Percentiles rank a stretch among this genome's conserved stretches.
These are phyloP conservation scores for Inonotus obliquus DNA, from an alignment of 1,284 basidiomycete genomes.

Conservation along the genomic window DNA sequence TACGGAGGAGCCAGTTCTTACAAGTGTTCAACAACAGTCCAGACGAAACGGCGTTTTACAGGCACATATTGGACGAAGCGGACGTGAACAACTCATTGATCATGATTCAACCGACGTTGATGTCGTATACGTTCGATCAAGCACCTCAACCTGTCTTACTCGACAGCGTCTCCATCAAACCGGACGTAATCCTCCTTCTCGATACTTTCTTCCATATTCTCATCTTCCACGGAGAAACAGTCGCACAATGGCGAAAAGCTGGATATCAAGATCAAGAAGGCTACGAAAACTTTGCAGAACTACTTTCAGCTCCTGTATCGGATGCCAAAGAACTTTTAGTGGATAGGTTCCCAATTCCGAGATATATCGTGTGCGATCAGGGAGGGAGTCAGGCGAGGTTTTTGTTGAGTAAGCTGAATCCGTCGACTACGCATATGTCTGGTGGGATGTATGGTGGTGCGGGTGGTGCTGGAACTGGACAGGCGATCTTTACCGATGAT, in stretches of 20 bases:
- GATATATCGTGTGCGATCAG: constrained; percentile 98
- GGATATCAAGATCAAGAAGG: constrained; percentile 99
- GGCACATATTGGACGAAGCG: constrained; percentile 96
- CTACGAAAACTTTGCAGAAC: constrained; percentile 97
- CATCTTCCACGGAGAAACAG: constrained; percentile 98
- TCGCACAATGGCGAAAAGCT: constrained; percentile 98
- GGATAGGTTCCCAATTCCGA: constrained; percentile 95
- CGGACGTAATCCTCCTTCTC: constrained; percentile 94
- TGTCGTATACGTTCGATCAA: constrained; percentile 95
- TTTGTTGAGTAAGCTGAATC: constrained; percentile 94
- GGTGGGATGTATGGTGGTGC: constrained; percentile 75
- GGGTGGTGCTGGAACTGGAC: constrained; percentile 62
- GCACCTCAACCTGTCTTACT: constrained; percentile 92
- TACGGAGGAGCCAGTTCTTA: constrained; percentile 95
- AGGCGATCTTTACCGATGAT: constrained; percentile 98
- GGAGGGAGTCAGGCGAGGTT: constrained; percentile 97
- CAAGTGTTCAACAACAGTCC: constrained; percentile 99
- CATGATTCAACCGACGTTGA: constrained; percentile 99
- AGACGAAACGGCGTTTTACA: constrained; percentile 98
- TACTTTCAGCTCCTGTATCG: constrained; percentile 78
- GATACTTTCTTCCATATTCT: constrained; percentile 99
- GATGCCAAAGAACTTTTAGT: constrained; percentile 89
- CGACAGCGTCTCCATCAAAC: constrained; percentile 96
- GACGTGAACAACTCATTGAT: constrained; percentile 99
- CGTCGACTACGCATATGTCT: constrained; percentile 96